These are phyloP conservation scores for Penicillium sp. DNA, from an alignment of 2,329 filamentous ascomycete genomes.

Conservation along the genomic window DNA sequence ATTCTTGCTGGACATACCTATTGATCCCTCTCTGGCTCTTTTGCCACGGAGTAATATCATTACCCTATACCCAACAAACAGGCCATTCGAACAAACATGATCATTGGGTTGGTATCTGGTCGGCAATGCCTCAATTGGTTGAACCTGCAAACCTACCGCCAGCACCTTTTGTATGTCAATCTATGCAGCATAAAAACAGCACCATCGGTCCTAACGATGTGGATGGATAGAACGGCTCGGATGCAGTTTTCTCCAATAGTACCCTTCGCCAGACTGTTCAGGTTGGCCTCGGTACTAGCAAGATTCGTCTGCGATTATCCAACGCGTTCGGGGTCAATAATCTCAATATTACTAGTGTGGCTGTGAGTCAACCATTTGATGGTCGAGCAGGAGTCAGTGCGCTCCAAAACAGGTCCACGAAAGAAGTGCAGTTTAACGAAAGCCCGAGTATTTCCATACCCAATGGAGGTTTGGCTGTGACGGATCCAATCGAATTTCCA, in stretches of 20 bases:
- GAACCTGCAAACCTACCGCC: constrained; percentile 66
- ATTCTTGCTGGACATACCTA: neutral
- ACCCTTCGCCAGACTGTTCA: constrained; percentile 70
- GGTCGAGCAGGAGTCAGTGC: constrained; percentile 52
- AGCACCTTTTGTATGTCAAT: constrained; percentile 57
- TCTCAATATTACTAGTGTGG: constrained; percentile 63
- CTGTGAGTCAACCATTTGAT: constrained; percentile 58
- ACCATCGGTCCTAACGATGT: neutral
- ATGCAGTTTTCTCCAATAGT: constrained; percentile 62
- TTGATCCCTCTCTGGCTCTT: neutral
- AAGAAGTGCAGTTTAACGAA: constrained; percentile 63
- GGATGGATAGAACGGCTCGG: constrained; percentile 53
- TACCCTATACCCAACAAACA: neutral
- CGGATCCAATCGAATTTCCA: constrained; percentile 63
- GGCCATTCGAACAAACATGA: neutral
- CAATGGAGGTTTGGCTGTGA: constrained; percentile 61
- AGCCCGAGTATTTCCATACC: constrained; percentile 57
- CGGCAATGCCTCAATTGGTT: constrained; percentile 53
- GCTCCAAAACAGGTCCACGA: constrained; percentile 58
- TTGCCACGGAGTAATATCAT: neutral
- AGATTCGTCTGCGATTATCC: constrained; percentile 66
- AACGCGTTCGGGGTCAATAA: constrained; percentile 67
- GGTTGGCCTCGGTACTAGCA: constrained; percentile 59
- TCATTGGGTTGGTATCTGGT: constrained; percentile 5
- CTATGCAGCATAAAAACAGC: no score